Conservation (phyloP, 1,284 basidiomycete genomes). For the Jaminaea rosea region DNA sequence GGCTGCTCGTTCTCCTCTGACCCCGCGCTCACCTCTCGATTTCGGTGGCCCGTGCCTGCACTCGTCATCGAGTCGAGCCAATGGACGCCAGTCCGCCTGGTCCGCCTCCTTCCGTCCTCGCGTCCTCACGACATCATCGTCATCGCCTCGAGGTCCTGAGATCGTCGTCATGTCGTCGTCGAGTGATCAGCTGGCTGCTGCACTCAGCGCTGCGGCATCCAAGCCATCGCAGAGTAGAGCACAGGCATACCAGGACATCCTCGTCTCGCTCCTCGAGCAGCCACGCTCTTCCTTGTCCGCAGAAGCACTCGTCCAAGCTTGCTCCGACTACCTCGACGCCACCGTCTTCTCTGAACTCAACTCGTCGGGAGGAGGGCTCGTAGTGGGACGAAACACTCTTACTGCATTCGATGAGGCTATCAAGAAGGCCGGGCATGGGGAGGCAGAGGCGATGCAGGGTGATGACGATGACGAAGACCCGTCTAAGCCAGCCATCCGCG, state of each 20-base stretch:
- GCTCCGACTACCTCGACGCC: conserved; percentile 57
- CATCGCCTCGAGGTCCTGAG: too few species aligned
- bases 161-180: too few species aligned
- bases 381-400: conserved; percentile 73
- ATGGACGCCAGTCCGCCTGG: too few species aligned
- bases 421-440: conserved; percentile 49
- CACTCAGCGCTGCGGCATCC: neutral
- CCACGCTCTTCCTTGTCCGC: conserved; percentile 9
- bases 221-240: neutral
- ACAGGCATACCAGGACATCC: conserved; percentile 4
- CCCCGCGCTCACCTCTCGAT: too few species aligned
- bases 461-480: conserved; percentile 12
- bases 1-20: too few species aligned
- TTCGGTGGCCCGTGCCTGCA: too few species aligned
- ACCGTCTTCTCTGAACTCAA: conserved; percentile 65
- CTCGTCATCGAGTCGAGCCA: too few species aligned
- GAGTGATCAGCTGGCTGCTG: too few species aligned
- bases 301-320: conserved; percentile 11
- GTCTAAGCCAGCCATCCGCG: conserved; percentile 16
- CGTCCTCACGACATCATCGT: too few species aligned
- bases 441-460: conserved; percentile 52
- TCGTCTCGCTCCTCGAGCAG: conserved; percentile 5
- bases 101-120: too few species aligned
- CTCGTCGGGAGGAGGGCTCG: conserved; percentile 57
- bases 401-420: conserved; percentile 57